These are phyloP conservation scores for Leishmania arabica DNA, from an alignment of 208 protist species.

Conservation along the genomic window DNA sequence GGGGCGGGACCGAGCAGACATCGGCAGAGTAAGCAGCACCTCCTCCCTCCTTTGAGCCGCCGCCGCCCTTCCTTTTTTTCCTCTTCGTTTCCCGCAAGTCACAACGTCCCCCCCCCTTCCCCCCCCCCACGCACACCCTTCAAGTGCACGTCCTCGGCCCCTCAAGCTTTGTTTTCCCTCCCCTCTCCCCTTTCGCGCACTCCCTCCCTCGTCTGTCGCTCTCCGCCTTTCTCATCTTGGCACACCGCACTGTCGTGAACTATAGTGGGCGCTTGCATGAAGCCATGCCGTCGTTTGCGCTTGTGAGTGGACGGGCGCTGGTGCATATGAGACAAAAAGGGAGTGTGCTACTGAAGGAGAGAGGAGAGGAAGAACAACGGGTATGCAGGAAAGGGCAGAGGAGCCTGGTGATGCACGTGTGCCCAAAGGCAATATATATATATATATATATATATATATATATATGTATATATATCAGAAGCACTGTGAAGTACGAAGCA, in stretches of 20 bases:
- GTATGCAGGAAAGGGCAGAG: not conserved
- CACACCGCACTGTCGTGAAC: not conserved
- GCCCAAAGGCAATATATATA: too few relatives aligned
- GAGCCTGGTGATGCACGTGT: not conserved
- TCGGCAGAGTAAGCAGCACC: not conserved
- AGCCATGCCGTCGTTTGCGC: not conserved
- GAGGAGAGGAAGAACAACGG: not conserved
- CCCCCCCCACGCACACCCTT: not conserved
- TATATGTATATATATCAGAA: not conserved
- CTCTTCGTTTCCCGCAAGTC: not conserved
- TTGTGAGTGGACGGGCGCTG: not conserved
- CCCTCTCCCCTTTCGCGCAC: not conserved
- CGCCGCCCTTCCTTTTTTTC: not conserved
- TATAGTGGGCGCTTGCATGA: not conserved
- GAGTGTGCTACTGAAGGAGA: not conserved
- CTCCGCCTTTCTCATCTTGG: not conserved
- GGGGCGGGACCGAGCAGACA: not conserved
- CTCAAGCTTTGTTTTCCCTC: not conserved
- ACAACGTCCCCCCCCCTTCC: not conserved
- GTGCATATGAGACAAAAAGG: not conserved
- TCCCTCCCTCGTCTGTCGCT: not conserved
- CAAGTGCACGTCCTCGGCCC: too few relatives aligned
- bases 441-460: not conserved
- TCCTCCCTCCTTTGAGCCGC: not conserved
- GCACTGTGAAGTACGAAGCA: not conserved